phyloP scores from a whole-genome alignment of 331 rosid genomes.

The Stylosanthes scabra region DNA sequence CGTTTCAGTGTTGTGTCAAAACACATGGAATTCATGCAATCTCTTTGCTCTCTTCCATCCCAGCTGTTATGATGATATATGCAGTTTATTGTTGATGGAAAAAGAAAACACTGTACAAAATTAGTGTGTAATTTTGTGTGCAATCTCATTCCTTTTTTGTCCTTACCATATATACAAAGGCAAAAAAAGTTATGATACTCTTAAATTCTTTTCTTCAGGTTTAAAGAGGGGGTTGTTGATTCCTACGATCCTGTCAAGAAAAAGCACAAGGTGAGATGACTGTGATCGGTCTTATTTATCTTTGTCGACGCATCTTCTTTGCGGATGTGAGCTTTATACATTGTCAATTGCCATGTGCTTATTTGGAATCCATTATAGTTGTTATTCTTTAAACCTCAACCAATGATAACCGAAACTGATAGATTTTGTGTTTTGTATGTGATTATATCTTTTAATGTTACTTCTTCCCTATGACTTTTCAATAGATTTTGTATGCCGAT shows the following conservation, averaged over 20 bases:
- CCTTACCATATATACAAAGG: not conserved
- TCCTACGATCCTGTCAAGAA: slow-evolving; percentile 57
- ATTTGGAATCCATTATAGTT: slow-evolving; percentile 3
- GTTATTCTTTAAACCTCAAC: slow-evolving; percentile 38
- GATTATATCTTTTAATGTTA: not conserved
- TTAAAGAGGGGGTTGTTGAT: slow-evolving; percentile 69
- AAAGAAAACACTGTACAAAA: not conserved
- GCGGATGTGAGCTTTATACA: slow-evolving; percentile 4
- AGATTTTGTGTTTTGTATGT: not conserved
- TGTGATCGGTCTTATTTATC: slow-evolving; percentile 26
- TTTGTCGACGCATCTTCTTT: not conserved
- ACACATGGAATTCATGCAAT: too few relatives aligned
- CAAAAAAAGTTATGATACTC: not conserved
- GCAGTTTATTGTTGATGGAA: not conserved
- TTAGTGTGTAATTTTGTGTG: slow-evolving; percentile 11
- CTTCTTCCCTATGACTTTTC: slow-evolving; percentile 23
- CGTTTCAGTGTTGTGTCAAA: too few relatives aligned
- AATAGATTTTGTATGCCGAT: slow-evolving; percentile 66
- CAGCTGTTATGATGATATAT: not conserved
- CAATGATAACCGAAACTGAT: slow-evolving; percentile 26
- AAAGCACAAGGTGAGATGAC: slow-evolving; percentile 67
- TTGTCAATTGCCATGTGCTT: not conserved
- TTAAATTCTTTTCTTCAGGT: slow-evolving; percentile 55
- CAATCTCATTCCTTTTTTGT: slow-evolving; percentile 11
- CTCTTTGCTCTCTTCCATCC: too few relatives aligned